A percentile compares a stretch with the other conserved stretches of the same genome.
Conservation (phyloP, 495 filamentous ascomycete genomes). For the Recurvomyces mirabilis region DNA sequence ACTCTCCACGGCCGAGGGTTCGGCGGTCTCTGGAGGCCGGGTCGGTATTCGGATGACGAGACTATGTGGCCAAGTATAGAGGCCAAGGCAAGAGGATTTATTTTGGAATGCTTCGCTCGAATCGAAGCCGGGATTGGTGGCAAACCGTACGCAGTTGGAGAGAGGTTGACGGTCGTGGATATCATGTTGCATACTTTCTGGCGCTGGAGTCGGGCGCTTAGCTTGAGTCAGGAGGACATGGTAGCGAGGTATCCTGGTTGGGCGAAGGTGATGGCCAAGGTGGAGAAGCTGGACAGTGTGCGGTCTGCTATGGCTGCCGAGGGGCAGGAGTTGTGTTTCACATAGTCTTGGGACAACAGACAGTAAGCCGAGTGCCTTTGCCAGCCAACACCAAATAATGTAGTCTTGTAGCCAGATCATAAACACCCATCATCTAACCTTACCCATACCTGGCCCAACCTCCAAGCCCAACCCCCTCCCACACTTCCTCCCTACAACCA, state of each 20-base stretch:
- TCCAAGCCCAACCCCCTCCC: constrained; percentile 68
- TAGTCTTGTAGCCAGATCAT: too few relatives aligned
- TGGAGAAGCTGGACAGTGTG: constrained; percentile 1
- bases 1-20: not conserved
- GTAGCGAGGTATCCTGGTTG: not conserved
- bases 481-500: constrained; percentile 82
- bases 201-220: not conserved
- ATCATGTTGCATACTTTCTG: not conserved
- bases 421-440: too few relatives aligned
- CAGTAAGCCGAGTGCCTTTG: too few relatives aligned
- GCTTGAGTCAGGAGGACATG: not conserved
- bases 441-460: too few relatives aligned
- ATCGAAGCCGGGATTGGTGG: not conserved
- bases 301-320: not conserved
- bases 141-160: not conserved
- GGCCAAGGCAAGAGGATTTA: not conserved
- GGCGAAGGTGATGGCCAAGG: not conserved
- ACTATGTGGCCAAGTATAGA: not conserved
- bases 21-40: not conserved
- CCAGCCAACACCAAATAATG: too few relatives aligned
- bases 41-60: not conserved
- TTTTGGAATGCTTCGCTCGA: not conserved
- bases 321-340: too few relatives aligned
- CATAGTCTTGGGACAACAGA: too few relatives aligned
- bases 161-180: not conserved